Percentiles rank a stretch among this genome's conserved stretches.
Evolutionary conservation across 768 basidiomycete species (phyloP).

Genomic region (Tulasnella sp.): DNA sequence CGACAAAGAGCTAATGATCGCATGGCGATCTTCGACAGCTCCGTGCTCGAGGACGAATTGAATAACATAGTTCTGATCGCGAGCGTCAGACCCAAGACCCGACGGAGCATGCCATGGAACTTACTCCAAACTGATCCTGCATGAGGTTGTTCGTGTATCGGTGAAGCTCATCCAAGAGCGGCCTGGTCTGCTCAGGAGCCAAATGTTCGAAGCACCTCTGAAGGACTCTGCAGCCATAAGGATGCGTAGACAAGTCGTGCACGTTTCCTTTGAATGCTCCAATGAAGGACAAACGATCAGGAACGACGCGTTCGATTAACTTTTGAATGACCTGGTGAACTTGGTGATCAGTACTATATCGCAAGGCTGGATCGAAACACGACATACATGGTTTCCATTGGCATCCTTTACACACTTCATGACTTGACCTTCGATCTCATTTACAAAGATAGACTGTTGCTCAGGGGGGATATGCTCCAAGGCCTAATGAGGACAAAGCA

Average conservation of each 20-base stretch:
- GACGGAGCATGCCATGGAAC: slow-evolving; percentile 34
- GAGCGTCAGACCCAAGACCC: slow-evolving; percentile 28
- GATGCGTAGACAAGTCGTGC: slow-evolving; percentile 76
- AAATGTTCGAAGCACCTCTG: slow-evolving; percentile 89
- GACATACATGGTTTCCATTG: slow-evolving; percentile 90
- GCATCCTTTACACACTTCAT: slow-evolving; percentile 84
- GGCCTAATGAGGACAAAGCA: slow-evolving; percentile 50
- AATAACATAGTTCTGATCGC: slow-evolving; percentile 80
- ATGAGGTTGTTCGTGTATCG: slow-evolving; percentile 66
- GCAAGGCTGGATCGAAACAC: not conserved
- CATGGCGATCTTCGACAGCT: slow-evolving; percentile 58
- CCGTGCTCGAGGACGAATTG: slow-evolving; percentile 90
- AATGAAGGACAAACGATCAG: slow-evolving; percentile 74
- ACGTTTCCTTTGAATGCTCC: slow-evolving; percentile 72
- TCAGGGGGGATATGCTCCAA: slow-evolving; percentile 76
- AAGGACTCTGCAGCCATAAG: slow-evolving; percentile 91
- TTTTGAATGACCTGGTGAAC: slow-evolving; percentile 73
- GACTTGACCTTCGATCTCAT: slow-evolving; percentile 74
- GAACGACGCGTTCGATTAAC: slow-evolving; percentile 71
- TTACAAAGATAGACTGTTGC: slow-evolving; percentile 71
- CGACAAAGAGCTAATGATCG: slow-evolving; percentile 63
- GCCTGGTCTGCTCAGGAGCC: slow-evolving; percentile 59
- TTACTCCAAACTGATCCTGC: slow-evolving; percentile 87
- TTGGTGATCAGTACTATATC: not conserved
- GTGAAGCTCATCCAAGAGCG: slow-evolving; percentile 80